Conservation (phyloP, 2,329 filamentous ascomycete species). For the Cladosporium sp. region DNA sequence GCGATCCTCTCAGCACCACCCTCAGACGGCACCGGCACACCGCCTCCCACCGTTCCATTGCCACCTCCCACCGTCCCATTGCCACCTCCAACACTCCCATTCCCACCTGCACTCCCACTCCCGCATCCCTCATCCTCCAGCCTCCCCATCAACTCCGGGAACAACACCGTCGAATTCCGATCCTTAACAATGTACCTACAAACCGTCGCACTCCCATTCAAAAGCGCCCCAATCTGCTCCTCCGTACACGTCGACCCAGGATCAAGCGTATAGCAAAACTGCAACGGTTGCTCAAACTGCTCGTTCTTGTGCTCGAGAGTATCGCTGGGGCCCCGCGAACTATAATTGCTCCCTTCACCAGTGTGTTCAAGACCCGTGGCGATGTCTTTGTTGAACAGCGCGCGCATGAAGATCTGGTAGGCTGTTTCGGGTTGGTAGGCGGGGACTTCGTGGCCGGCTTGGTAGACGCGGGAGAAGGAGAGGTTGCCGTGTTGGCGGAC, state of each 20-base stretch:
- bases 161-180: conserved; percentile 24
- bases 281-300: conserved; percentile 21
- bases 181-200: conserved; percentile 26
- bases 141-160: conserved; percentile 21
- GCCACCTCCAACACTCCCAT: neutral
- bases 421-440: conserved; percentile 51
- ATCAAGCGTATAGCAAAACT: conserved; percentile 25
- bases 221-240: conserved; percentile 22
- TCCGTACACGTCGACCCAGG: conserved; percentile 24
- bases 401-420: conserved; percentile 50
- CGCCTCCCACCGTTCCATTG: neutral
- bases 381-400: conserved; percentile 48
- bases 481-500: conserved; percentile 34
- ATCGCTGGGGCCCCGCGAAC: conserved; percentile 16
- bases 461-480: conserved; percentile 31
- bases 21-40: neutral
- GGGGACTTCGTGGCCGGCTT: conserved; percentile 47
- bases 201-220: conserved; percentile 23
- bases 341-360: neutral
- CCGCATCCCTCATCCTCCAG: conserved; percentile 14
- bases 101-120: neutral
- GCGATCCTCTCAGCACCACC: neutral
- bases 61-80: conserved; percentile 3
- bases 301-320: conserved; percentile 18
- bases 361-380: conserved; percentile 39